Percentiles rank a stretch among this genome's conserved stretches.
These are phyloP conservation scores for Termitomyces sp. DNA, from an alignment of 768 basidiomycete genomes.

Conservation along the genomic window DNA sequence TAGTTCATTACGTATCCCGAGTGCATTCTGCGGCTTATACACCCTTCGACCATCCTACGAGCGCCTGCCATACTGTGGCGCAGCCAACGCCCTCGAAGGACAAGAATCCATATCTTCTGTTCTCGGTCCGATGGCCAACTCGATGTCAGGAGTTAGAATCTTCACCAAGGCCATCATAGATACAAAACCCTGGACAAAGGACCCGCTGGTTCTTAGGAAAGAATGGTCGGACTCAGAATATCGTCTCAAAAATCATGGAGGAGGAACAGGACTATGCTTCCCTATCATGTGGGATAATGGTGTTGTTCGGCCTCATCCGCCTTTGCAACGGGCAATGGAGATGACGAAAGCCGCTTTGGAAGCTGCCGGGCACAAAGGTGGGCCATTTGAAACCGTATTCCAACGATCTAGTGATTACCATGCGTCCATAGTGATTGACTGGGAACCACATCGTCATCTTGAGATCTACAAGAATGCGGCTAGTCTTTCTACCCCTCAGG, in stretches of 20 bases:
- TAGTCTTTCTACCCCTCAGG: neutral
- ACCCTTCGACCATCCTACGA: constrained; percentile 50
- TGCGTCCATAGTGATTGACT: constrained; percentile 49
- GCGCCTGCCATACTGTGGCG: constrained; percentile 50
- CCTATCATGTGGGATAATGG: constrained; percentile 47
- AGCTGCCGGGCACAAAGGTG: constrained; percentile 45
- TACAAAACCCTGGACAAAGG: constrained; percentile 47
- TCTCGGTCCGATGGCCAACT: constrained; percentile 51
- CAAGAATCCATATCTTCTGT: constrained; percentile 54
- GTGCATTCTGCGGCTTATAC: constrained; percentile 52
- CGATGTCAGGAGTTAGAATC: constrained; percentile 41
- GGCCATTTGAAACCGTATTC: neutral
- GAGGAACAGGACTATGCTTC: constrained; percentile 38
- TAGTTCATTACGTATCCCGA: constrained; percentile 53
- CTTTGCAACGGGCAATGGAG: constrained; percentile 44
- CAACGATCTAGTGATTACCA: constrained; percentile 3
- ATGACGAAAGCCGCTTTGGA: constrained; percentile 38
- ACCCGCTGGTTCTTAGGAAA: constrained; percentile 45
- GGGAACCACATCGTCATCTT: constrained; percentile 49
- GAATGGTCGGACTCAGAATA: constrained; percentile 42
- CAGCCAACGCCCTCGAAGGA: constrained; percentile 44
- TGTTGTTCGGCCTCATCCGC: constrained; percentile 44
- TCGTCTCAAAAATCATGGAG: constrained; percentile 38
- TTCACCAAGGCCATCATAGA: constrained; percentile 50
- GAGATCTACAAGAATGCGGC: constrained; percentile 43